A percentile compares a stretch with the other conserved stretches of the same genome.
Conservation (phyloP, 2,329 filamentous ascomycete genomes). For the Talaromyces sp. region DNA sequence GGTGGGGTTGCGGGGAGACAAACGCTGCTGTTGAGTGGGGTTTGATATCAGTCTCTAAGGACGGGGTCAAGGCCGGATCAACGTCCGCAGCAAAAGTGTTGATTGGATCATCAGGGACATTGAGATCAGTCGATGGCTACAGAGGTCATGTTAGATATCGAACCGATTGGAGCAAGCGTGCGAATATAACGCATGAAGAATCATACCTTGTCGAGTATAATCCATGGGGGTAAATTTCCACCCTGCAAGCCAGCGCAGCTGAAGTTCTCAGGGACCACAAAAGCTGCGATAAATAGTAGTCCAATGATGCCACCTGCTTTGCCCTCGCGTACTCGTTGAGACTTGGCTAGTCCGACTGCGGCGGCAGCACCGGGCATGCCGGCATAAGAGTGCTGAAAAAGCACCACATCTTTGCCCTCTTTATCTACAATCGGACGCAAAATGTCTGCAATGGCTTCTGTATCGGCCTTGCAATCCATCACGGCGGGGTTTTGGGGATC, state of each 20-base stretch:
- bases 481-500: conserved; percentile 29
- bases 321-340: conserved; percentile 27
- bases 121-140: conserved; percentile 16
- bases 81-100: conserved; percentile 20
- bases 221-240: conserved; percentile 26
- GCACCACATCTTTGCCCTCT: conserved; percentile 28
- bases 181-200: not conserved
- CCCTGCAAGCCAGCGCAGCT: conserved; percentile 28
- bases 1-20: conserved; percentile 23
- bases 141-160: no score
- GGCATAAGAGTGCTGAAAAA: conserved; percentile 38
- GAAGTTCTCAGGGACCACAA: conserved; percentile 39
- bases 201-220: conserved; percentile 26
- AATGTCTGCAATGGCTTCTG: conserved; percentile 29
- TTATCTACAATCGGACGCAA: conserved; percentile 22
- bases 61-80: not conserved
- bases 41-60: conserved; percentile 14
- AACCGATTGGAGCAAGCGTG: not conserved
- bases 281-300: conserved; percentile 37
- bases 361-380: conserved; percentile 35
- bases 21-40: conserved; percentile 28
- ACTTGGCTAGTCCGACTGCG: conserved; percentile 25
- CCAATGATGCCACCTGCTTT: conserved; percentile 35
- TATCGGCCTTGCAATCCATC: conserved; percentile 36
- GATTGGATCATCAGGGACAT: conserved; percentile 14